Evolutionary conservation across 2,329 filamentous ascomycete species (phyloP).

Genomic region (Sordariomycetes sp.): DNA sequence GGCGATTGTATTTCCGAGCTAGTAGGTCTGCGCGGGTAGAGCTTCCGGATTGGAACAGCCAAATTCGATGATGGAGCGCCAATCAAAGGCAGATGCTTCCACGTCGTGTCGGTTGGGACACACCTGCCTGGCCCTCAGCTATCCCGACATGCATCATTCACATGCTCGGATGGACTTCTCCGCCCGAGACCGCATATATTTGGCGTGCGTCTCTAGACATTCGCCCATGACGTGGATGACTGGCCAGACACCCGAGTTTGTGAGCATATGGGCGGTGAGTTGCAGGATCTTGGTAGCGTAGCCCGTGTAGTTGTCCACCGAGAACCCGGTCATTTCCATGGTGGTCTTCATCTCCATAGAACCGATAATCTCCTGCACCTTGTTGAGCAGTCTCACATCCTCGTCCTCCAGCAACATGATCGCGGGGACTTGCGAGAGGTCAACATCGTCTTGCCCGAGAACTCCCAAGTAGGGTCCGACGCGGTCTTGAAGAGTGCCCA

Average conservation of each 20-base stretch:
- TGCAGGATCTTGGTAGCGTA: constrained; percentile 76
- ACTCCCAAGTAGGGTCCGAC: constrained; percentile 84
- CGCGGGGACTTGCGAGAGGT: constrained; percentile 66
- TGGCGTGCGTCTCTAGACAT: constrained; percentile 41
- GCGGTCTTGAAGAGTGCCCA: constrained; percentile 82
- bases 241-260: constrained; percentile 81
- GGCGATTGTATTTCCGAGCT: not conserved
- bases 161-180: constrained; percentile 27
- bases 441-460: constrained; percentile 69
- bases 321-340: constrained; percentile 32
- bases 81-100: not conserved
- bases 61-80: not conserved
- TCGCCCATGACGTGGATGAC: constrained; percentile 41
- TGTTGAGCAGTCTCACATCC: constrained; percentile 71
- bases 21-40: not conserved
- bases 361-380: constrained; percentile 66
- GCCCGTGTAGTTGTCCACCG: constrained; percentile 51
- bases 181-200: constrained; percentile 34
- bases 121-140: not conserved
- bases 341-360: constrained; percentile 72
- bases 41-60: not conserved
- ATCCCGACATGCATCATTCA: not conserved
- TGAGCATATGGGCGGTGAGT: constrained; percentile 75
- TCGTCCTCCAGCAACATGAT: constrained; percentile 89
- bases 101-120: not conserved